Percentiles rank a stretch among this genome's conserved stretches.
phyloP scores from a whole-genome alignment of 106 monocot genomes.

The Acorus gramineus region DNA sequence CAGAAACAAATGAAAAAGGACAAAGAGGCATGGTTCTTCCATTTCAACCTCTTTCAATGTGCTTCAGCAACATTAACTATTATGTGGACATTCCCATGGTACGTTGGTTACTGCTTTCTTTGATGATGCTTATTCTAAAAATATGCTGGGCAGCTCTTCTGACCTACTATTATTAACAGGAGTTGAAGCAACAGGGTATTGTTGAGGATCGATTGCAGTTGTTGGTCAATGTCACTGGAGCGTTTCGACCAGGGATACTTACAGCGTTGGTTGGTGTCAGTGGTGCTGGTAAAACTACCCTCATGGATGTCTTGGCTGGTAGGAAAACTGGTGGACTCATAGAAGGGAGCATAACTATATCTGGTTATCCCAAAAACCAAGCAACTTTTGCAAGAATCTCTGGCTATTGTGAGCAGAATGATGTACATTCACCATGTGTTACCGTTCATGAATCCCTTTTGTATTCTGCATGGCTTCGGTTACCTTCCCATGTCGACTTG shows the following conservation, averaged over 20 bases:
- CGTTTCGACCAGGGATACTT: constrained; percentile 88
- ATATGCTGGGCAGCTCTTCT: constrained; percentile 28
- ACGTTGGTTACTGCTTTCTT: constrained; percentile 14
- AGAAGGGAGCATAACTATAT: constrained; percentile 82
- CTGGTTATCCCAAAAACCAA: constrained; percentile 95
- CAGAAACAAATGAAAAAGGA: constrained; percentile 55
- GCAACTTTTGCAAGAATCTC: constrained; percentile 92
- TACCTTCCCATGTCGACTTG: constrained; percentile 61
- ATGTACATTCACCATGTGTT: constrained; percentile 96
- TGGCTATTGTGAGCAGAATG: constrained; percentile 97
- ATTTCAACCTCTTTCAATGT: constrained; percentile 93
- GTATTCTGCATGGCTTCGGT: constrained; percentile 86
- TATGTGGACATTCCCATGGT: constrained; percentile 91
- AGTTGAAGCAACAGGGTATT: constrained; percentile 80
- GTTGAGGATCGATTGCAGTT: constrained; percentile 79
- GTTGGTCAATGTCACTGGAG: constrained; percentile 91
- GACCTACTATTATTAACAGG: constrained; percentile 57
- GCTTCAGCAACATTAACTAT: constrained; percentile 90
- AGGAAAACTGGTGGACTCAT: constrained; percentile 91
- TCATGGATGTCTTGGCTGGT: constrained; percentile 99
- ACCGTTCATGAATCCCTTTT: constrained; percentile 87
- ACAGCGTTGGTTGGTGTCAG: constrained; percentile 98
- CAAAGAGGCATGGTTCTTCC: constrained; percentile 97
- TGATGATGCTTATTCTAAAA: constrained; percentile 1
- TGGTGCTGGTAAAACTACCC: constrained; percentile 98